phyloP scores from a whole-genome alignment of 2,329 filamentous ascomycete species.

The Volutella citrinella region DNA sequence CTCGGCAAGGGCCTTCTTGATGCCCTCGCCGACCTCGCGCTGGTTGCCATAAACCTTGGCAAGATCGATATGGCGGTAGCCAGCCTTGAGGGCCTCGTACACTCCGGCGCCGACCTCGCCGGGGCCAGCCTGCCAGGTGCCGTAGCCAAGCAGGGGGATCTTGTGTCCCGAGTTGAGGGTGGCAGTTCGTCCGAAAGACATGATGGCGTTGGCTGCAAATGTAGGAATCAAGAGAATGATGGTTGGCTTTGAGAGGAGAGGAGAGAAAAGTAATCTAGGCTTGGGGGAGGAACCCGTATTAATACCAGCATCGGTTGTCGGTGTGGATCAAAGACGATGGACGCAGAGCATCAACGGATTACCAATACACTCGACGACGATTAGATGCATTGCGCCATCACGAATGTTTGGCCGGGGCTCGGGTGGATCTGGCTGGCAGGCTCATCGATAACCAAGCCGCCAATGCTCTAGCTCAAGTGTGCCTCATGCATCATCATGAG shows the following conservation, averaged over 20 bases:
- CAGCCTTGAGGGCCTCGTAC: conserved; percentile 58
- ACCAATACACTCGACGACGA: no score
- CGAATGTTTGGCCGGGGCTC: no score
- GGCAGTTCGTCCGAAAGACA: conserved; percentile 56
- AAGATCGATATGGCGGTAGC: conserved; percentile 61
- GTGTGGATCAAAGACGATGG: no score
- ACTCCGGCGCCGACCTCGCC: conserved; percentile 64
- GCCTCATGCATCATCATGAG: no score
- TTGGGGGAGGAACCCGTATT: background rate
- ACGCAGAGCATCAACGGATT: no score
- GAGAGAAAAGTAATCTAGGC: background rate
- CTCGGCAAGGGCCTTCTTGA: conserved; percentile 44
- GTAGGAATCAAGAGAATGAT: no score
- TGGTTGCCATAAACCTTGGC: conserved; percentile 63
- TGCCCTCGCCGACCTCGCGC: conserved; percentile 53
- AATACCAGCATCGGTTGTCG: no score
- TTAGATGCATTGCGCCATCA: no score
- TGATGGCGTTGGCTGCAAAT: conserved; percentile 32
- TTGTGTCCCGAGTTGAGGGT: conserved; percentile 63
- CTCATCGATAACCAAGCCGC: no score
- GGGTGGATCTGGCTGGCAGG: no score
- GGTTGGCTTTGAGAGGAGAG: background rate
- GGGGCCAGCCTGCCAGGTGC: conserved; percentile 67
- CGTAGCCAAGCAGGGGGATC: conserved; percentile 58
- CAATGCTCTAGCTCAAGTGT: no score